A percentile compares a stretch with the other conserved stretches of the same genome.
phyloP scores from a whole-genome alignment of 2,329 filamentous ascomycete species.

The Diaporthe ilicicola region DNA sequence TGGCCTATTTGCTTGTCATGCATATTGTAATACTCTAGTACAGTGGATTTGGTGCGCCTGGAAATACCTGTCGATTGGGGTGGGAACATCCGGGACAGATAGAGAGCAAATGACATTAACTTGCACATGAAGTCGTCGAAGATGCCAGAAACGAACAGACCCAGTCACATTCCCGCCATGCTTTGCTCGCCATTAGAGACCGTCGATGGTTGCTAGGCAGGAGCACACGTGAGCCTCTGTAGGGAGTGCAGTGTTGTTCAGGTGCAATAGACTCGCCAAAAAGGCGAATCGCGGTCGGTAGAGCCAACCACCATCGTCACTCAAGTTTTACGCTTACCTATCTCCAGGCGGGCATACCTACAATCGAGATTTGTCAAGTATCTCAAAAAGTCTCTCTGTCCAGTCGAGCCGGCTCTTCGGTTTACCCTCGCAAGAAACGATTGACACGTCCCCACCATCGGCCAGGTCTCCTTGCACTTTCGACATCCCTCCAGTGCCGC shows the following conservation, averaged over 20 bases:
- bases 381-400: not conserved
- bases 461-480: not conserved
- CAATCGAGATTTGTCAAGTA: not conserved
- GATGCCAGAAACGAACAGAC: not conserved
- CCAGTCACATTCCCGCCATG: no score
- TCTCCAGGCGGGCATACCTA: not conserved
- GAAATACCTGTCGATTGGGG: not conserved
- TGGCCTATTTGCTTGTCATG: constrained; percentile 10
- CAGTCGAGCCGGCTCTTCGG: not conserved
- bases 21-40: constrained; percentile 28
- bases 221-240: not conserved
- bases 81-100: not conserved
- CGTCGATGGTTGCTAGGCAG: not conserved
- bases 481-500: not conserved
- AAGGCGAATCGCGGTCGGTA: not conserved
- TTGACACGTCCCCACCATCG: not conserved
- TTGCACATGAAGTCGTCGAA: not conserved
- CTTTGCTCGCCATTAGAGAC: not conserved
- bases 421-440: not conserved
- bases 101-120: constrained; percentile 7
- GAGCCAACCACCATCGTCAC: not conserved
- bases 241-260: not conserved
- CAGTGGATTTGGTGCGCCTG: not conserved
- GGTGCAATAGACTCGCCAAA: not conserved
- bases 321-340: not conserved